Evolutionary conservation across 768 basidiomycete species (phyloP).

Genomic region (Russula foetens): DNA sequence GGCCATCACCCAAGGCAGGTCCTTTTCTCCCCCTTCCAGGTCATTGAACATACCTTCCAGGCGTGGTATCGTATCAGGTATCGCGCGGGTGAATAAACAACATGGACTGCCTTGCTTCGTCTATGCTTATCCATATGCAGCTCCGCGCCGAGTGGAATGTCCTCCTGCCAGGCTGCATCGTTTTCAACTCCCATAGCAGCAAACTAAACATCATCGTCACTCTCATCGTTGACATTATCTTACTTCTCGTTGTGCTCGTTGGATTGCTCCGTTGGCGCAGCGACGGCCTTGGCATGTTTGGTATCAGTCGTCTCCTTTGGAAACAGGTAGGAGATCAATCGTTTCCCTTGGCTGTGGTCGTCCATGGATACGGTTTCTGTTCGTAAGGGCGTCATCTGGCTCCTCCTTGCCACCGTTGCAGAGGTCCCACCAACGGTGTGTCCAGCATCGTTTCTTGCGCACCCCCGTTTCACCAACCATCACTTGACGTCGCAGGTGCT

Average conservation of each 20-base stretch:
- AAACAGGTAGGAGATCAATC: neutral
- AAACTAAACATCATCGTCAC: neutral
- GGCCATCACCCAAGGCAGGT: neutral
- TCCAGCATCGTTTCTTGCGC: neutral
- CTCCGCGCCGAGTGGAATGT: neutral
- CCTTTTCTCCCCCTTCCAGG: neutral
- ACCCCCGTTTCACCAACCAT: neutral
- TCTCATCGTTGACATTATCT: neutral
- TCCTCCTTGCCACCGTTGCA: neutral
- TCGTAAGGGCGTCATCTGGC: constrained; percentile 1
- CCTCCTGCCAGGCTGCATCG: neutral
- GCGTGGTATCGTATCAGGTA: neutral
- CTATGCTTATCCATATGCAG: neutral
- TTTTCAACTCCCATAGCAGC: neutral
- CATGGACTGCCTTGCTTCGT: neutral
- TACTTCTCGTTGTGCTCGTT: constrained; percentile 1
- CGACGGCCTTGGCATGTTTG: neutral
- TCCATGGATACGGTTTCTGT: neutral
- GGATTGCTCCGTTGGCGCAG: neutral
- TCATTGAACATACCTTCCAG: too few species aligned
- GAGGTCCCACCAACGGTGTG: neutral
- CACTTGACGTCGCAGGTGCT: constrained; percentile 4
- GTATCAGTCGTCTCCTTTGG: neutral
- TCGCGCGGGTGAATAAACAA: neutral
- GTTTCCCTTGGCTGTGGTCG: neutral